Conservation (phyloP, 257 asterid species). For the Marsdenia floribunda region DNA sequence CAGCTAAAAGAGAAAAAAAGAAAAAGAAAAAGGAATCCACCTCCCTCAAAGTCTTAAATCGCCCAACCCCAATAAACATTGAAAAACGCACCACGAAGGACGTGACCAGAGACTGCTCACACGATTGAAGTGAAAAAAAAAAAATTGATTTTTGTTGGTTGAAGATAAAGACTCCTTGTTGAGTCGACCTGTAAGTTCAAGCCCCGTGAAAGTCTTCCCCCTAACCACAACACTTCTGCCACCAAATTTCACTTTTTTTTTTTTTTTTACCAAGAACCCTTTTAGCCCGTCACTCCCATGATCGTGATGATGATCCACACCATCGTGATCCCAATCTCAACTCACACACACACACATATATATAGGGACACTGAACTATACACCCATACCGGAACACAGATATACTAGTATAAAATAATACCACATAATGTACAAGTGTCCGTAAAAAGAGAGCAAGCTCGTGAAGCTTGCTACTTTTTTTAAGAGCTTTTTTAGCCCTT, state of each 20-base stretch:
- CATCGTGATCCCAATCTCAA: background rate
- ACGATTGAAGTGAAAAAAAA: constrained; percentile 1
- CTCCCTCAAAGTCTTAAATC: background rate
- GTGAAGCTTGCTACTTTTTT: constrained; percentile 21
- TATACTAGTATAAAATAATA: background rate
- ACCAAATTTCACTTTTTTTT: constrained; percentile 14
- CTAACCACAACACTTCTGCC: constrained; percentile 4
- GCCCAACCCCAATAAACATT: constrained; percentile 6
- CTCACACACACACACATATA: background rate
- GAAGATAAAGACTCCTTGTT: constrained; percentile 10
- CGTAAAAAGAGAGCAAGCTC: constrained; percentile 5
- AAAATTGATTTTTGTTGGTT: background rate
- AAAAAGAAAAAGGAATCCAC: background rate
- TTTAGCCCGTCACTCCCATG: constrained; percentile 9
- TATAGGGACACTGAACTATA: background rate
- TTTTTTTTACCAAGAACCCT: background rate
- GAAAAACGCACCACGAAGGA: background rate
- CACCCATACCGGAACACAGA: background rate
- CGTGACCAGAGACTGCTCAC: constrained; percentile 20
- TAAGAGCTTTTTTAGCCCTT: background rate
- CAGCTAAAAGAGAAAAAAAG: background rate
- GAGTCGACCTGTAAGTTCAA: background rate
- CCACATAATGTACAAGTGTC: background rate
- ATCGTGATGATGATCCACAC: constrained; percentile 2
- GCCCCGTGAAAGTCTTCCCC: constrained; percentile 23